A percentile compares a stretch with the other conserved stretches of the same genome.
These are phyloP conservation scores for Epichloe brachyelytri DNA, from an alignment of 2,329 filamentous ascomycete species.

Conservation along the genomic window DNA sequence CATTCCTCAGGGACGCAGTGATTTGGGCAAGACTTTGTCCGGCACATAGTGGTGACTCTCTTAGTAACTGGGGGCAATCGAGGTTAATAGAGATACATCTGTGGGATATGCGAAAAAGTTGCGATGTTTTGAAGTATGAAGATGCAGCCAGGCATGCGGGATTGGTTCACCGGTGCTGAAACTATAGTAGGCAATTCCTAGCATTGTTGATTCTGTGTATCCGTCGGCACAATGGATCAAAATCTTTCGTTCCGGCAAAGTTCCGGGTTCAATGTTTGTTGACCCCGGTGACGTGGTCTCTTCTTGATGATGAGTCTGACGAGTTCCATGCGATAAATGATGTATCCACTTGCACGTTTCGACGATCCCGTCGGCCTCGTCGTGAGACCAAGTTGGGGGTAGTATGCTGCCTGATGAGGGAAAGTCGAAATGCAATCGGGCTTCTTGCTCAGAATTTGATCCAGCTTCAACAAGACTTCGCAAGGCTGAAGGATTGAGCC, in stretches of 20 bases:
- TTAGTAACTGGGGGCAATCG: conserved; percentile 63
- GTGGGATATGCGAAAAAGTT: conserved; percentile 96
- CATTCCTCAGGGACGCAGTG: conserved; percentile 36
- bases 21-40: conserved; percentile 40
- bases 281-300: neutral
- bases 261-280: conserved; percentile 8
- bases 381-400: conserved; percentile 69
- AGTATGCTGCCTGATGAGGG: conserved; percentile 90
- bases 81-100: conserved; percentile 70
- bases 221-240: conserved; percentile 91
- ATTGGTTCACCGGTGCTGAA: conserved; percentile 73
- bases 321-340: conserved; percentile 58
- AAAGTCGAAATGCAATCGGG: conserved; percentile 47
- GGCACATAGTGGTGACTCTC: conserved; percentile 47
- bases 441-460: conserved; percentile 30
- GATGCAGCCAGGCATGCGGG: conserved; percentile 72
- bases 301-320: conserved; percentile 19
- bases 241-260: conserved; percentile 46
- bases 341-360: conserved; percentile 87
- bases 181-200: conserved; percentile 86
- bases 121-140: conserved; percentile 68
- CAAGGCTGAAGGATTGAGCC: conserved; percentile 57
- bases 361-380: conserved; percentile 71
- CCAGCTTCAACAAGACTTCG: conserved; percentile 41
- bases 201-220: conserved; percentile 85